Conservation (phyloP, 106 monocot genomes). For the Amphibolis antarctica region DNA sequence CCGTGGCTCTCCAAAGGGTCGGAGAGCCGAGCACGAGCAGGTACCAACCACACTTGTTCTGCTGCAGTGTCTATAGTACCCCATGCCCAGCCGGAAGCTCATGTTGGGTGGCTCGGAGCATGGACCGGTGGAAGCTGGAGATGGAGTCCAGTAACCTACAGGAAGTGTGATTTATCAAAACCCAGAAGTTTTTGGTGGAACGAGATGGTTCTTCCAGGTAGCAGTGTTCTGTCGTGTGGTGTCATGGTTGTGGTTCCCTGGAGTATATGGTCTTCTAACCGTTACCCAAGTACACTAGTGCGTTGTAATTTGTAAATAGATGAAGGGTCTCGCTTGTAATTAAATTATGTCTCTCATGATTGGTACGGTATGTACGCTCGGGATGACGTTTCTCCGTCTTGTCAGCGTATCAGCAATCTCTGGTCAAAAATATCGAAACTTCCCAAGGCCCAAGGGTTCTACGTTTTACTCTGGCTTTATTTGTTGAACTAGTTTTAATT, state of each 20-base stretch:
- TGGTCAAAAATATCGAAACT: too few species aligned
- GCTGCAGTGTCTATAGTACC: conserved; percentile 5
- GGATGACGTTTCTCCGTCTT: too few species aligned
- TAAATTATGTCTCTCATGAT: too few species aligned
- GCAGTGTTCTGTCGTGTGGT: conserved; percentile 1
- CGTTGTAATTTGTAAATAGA: too few species aligned
- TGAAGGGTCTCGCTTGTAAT: too few species aligned
- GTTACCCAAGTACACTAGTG: too few species aligned
- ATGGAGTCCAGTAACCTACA: conserved; percentile 21
- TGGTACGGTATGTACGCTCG: too few species aligned
- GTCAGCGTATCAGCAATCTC: too few species aligned
- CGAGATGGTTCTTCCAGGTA: neutral
- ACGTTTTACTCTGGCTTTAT: too few species aligned
- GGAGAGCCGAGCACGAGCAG: conserved; percentile 15
- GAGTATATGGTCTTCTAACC: neutral
- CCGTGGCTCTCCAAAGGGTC: conserved; percentile 17
- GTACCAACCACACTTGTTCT: conserved; percentile 8
- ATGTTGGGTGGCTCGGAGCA: conserved; percentile 6
- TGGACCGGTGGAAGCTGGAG: conserved; percentile 25
- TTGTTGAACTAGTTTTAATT: too few species aligned
- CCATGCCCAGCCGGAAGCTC: conserved; percentile 12
- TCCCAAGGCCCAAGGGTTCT: too few species aligned
- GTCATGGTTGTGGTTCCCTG: neutral
- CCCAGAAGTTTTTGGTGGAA: neutral
- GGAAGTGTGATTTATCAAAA: neutral